These are phyloP conservation scores for Cavenderia fasciculata DNA, from an alignment of 78 protist genomes.

Conservation along the genomic window DNA sequence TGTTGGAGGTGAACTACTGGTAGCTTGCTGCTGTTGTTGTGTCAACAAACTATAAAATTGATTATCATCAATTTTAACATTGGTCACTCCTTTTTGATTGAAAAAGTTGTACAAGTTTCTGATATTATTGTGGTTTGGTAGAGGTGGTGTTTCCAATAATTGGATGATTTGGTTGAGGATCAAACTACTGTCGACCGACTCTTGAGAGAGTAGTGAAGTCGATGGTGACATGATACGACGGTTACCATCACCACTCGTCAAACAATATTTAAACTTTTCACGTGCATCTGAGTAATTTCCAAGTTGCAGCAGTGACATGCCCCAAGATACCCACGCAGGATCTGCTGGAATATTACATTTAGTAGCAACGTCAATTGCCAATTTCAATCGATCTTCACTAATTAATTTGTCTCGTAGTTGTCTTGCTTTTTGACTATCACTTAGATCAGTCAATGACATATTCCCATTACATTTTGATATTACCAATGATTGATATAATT, in stretches of 20 bases:
- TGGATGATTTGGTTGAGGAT: conserved; percentile 73
- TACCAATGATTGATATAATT: conserved; percentile 65
- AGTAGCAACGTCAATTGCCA: conserved; percentile 83
- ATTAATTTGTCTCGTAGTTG: conserved; percentile 76
- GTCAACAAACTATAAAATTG: conserved; percentile 13
- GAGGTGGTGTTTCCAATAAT: conserved; percentile 69
- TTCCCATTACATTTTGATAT: conserved; percentile 51
- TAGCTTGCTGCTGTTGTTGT: background rate
- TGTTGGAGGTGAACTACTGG: background rate
- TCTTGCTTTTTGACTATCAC: conserved; percentile 72
- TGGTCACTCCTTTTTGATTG: background rate
- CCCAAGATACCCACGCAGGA: conserved; percentile 87
- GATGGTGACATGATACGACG: conserved; percentile 70
- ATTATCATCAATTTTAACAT: conserved; percentile 39
- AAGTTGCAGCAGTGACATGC: conserved; percentile 51
- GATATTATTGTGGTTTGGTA: conserved; percentile 56
- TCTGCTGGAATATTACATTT: conserved; percentile 76
- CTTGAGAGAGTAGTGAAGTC: conserved; percentile 11
- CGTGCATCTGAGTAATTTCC: conserved; percentile 80
- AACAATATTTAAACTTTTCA: conserved; percentile 77
- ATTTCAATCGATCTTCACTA: conserved; percentile 64
- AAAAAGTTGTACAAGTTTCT: conserved; percentile 42
- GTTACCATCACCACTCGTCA: conserved; percentile 36
- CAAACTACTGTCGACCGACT: conserved; percentile 40
- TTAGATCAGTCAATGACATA: conserved; percentile 60